Evolutionary conservation across 2,329 filamentous ascomycete species (phyloP), one percentile per base, ranked within the genome.

Genomic region (Diaporthe velutina): DNA sequence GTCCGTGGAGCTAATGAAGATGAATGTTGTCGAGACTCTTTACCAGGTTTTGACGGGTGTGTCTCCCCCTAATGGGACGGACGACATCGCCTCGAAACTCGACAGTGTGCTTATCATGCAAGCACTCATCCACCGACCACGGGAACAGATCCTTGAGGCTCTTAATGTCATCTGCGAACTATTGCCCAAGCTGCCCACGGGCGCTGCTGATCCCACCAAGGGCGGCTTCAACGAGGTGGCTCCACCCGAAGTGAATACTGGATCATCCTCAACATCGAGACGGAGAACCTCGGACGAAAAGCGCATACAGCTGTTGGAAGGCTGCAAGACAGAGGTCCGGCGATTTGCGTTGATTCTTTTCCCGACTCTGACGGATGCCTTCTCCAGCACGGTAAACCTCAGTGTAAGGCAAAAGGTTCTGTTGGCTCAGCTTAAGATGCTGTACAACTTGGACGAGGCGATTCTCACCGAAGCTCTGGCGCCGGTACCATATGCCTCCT

Each of bases 41-140:
- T 99, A 98, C 81, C 97, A 99, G 83, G 98, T 99, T 55, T 86
- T 99, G 67, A 98, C 97, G 0, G 97, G 97, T 28, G 95, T 99
- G 2, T 98, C 97, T 0, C 96, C 97, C 2, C 97, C 97, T 0
- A 90, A 88, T 76, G 94, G 93, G 45, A 92, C 90, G 1, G 92
- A 95, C 48, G 93, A 96, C 82, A 90, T 95, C 74, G 93, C 92
- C 40, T 93, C 91, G 50, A 98, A 97, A 84, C 93, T 98, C 77
- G 96, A 98, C 83, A 98, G 95, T 81, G 96, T 98, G 73, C 91
- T 99, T 60, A 97, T 99, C 80, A 99, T 99, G 97, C 97, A 99
- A 85, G 95, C 97, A 50, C 88, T 99, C 77, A 98, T 99, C 70
- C 97, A 98, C 81, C 93, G 96, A 54, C 97, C 97, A 9, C 93